A percentile compares a stretch with the other conserved stretches of the same genome.
These are phyloP conservation scores for Prunus mume DNA, from an alignment of 306 rosid genomes.

Conservation along the genomic window DNA sequence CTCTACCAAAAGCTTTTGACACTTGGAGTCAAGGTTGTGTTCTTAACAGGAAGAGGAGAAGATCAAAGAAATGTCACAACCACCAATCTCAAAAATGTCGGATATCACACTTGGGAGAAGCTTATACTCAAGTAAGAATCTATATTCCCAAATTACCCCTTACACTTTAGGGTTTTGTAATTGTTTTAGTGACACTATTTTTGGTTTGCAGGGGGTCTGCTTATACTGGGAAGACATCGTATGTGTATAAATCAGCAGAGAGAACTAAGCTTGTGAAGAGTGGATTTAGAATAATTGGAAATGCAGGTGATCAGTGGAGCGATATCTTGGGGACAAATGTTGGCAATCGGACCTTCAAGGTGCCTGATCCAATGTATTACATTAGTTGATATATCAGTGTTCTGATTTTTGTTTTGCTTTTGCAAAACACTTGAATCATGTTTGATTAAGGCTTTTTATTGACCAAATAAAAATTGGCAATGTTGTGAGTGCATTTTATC, in stretches of 20 bases:
- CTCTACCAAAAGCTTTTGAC: constrained; percentile 36
- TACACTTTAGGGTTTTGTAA: too few species aligned
- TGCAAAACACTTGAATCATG: too few species aligned
- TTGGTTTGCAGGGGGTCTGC: constrained; percentile 31
- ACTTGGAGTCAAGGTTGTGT: constrained; percentile 43
- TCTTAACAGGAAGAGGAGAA: constrained; percentile 47
- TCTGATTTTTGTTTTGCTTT: not conserved
- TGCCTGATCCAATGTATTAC: constrained; percentile 68
- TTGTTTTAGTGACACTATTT: not conserved
- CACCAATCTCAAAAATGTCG: constrained; percentile 38
- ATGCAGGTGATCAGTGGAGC: constrained; percentile 72
- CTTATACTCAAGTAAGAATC: constrained; percentile 43
- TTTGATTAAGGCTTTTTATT: too few species aligned
- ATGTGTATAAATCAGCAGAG: constrained; percentile 43
- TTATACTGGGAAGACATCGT: constrained; percentile 24
- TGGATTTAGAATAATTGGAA: constrained; percentile 58
- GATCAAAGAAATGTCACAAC: not conserved
- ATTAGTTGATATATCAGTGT: constrained; percentile 23
- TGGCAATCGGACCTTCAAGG: constrained; percentile 56
- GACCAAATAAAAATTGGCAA: too few species aligned
- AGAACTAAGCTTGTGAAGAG: constrained; percentile 38
- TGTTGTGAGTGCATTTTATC: too few species aligned
- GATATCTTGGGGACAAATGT: constrained; percentile 43
- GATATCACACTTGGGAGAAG: constrained; percentile 44
- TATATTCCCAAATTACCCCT: too few species aligned